phyloP scores from a whole-genome alignment of 1,139 yeast species.

The Protomyces inouyei region DNA sequence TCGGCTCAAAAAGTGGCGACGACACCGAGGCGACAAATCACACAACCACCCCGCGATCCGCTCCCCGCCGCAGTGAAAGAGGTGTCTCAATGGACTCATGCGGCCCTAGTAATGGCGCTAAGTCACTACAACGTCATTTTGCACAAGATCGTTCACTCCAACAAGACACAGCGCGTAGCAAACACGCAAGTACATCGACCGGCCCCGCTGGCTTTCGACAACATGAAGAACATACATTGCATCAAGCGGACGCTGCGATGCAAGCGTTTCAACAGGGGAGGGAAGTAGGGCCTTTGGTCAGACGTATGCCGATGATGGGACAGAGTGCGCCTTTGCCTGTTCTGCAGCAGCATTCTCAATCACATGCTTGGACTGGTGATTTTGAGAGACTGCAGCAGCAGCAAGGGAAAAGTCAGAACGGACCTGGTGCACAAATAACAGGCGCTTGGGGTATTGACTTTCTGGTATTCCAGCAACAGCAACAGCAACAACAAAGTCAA shows the following conservation, averaged over 20 bases:
- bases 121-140: constrained; percentile 16
- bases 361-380: not conserved
- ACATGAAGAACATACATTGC: not conserved
- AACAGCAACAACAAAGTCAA: not conserved
- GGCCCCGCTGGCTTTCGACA: not conserved
- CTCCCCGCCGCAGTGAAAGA: too few relatives aligned
- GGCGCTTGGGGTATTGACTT: constrained; percentile 6
- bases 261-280: not conserved
- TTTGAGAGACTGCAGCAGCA: not conserved
- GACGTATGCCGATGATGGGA: too few relatives aligned
- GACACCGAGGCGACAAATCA: too few relatives aligned
- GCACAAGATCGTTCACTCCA: constrained; percentile 10
- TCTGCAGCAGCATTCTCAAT: not conserved
- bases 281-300: not conserved
- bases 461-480: not conserved
- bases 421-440: not conserved
- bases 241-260: not conserved
- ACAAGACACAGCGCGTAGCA: not conserved
- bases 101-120: constrained; percentile 21
- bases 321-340: too few relatives aligned
- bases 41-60: too few relatives aligned
- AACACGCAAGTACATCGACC: not conserved
- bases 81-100: not conserved
- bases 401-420: not conserved
- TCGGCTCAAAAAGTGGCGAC: too few relatives aligned